Base-by-base conservation (phyloP, 768 basidiomycete genomes). In the Lactifluus piperatus region DNA sequence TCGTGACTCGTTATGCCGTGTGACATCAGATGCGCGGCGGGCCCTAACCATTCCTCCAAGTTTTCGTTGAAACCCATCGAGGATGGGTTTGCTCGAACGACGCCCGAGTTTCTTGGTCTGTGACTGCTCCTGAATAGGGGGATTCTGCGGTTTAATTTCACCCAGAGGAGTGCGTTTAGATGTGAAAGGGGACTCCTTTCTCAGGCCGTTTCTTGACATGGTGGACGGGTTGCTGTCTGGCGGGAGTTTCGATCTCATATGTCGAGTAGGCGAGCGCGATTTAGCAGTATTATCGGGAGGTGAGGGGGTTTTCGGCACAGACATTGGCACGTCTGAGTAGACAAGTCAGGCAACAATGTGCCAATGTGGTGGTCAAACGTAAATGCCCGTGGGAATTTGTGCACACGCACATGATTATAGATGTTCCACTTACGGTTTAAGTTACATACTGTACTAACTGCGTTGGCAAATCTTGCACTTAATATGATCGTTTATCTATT, bases 1-100 rank as follows among this genome's bases (percentile, higher is more conserved):
- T n/a, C n/a, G n/a, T n/a, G n/a, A n/a, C n/a, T n/a, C n/a, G n/a
- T n/a, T n/a, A n/a, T n/a, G n/a, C 22, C 57, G 56, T 36, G 62
- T 59, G 14, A 66, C 69, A 48, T 77, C 75, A 11, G 73, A 71
- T 16, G 70, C 72, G 56, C 84, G 77, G 70, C 85, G 83, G 22
- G 75, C 66, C 60, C 79, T 81, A 37, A 76, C 82, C 22, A 84
- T 79, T 26, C 88, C 88, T 36, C 83, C 85, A 14, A 93, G 77
- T 71, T 93, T 93, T 63, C 88, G 83, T 67, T 92, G 90, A 60
- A 93, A 84, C 91, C 91, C 93, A 65, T 89, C 87, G 66, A 93
- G 84, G 65, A 93, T 86, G 9, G 91, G 91, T 69, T 90, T 88
- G 70, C 89, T 86, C 18, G 86, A 82, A 39, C 85, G 82, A 49